A percentile compares a stretch with the other conserved stretches of the same genome.
Conservation (phyloP, 2,329 filamentous ascomycete genomes). For the Boeremia lycopersici region DNA sequence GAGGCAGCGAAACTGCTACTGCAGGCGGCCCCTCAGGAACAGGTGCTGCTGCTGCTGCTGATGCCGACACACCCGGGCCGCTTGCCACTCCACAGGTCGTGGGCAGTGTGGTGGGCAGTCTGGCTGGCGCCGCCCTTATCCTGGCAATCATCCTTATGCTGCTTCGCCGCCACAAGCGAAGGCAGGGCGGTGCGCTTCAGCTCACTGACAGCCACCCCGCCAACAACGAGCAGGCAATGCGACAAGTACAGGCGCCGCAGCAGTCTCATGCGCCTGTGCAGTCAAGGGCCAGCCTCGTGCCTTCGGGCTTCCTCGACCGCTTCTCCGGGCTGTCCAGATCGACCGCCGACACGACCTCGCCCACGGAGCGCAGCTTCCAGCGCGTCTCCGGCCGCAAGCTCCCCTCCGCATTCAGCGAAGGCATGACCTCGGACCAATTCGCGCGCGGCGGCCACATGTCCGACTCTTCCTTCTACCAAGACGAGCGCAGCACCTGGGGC, state of each 20-base stretch:
- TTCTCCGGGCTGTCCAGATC: slow-evolving; percentile 48
- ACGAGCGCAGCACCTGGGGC: slow-evolving; percentile 53
- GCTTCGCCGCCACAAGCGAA: slow-evolving; percentile 58
- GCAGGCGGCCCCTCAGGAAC: slow-evolving; percentile 18
- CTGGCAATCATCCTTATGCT: slow-evolving; percentile 59
- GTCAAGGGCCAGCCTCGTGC: slow-evolving; percentile 48
- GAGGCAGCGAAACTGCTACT: slow-evolving; percentile 18
- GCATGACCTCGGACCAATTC: slow-evolving; percentile 52
- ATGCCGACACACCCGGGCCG: slow-evolving; percentile 25
- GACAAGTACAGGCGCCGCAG: slow-evolving; percentile 43
- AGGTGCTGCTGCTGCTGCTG: slow-evolving; percentile 16
- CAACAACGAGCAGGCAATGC: slow-evolving; percentile 47
- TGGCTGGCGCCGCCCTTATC: slow-evolving; percentile 62
- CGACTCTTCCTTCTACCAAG: slow-evolving; percentile 52
- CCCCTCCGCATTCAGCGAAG: slow-evolving; percentile 55
- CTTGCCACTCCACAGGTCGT: slow-evolving; percentile 61
- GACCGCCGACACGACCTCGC: slow-evolving; percentile 45
- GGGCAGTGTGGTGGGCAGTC: slow-evolving; percentile 67
- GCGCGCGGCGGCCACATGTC: slow-evolving; percentile 41
- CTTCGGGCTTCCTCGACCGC: slow-evolving; percentile 47
- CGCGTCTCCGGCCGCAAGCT: slow-evolving; percentile 56
- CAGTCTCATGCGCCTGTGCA: slow-evolving; percentile 38
- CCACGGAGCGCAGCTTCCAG: slow-evolving; percentile 53
- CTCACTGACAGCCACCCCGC: slow-evolving; percentile 35
- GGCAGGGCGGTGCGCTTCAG: slow-evolving; percentile 37